A percentile compares a stretch with the other conserved stretches of the same genome.
Conservation (phyloP, 2,329 filamentous ascomycete species). For the Biscogniauxia mediterranea region DNA sequence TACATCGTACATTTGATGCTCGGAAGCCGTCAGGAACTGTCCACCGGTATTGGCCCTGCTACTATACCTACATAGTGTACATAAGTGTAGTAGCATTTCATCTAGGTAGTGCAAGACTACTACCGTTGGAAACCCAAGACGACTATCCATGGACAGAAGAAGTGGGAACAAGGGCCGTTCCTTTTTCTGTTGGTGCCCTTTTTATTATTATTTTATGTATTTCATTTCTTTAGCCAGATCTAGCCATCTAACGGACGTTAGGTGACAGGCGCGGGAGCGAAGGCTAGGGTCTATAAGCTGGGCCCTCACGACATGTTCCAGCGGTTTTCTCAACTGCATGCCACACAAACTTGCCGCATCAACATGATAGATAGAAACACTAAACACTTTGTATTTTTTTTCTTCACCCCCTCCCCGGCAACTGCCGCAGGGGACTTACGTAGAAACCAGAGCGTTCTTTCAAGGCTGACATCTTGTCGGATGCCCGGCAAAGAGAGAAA, state of each 20-base stretch:
- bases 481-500: conserved; percentile 15
- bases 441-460: conserved; percentile 12
- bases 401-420: conserved; percentile 5
- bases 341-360: conserved; percentile 23
- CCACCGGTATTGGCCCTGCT: not conserved
- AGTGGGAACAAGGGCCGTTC: conserved; percentile 26
- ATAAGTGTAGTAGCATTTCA: not conserved
- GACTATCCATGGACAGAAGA: conserved; percentile 7
- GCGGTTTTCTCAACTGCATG: conserved; percentile 22
- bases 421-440: conserved; percentile 13
- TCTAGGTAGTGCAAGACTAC: not conserved
- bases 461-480: conserved; percentile 13
- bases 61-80: not conserved
- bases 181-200: conserved; percentile 12
- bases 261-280: conserved; percentile 14
- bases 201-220: no score
- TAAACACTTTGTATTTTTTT: conserved; percentile 2
- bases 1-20: not conserved
- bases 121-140: not conserved
- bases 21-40: not conserved
- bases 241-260: conserved; percentile 13
- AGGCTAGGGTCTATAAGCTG: conserved; percentile 14
- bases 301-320: conserved; percentile 18
- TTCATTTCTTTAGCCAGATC: conserved; percentile 16
- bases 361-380: conserved; percentile 20